Base-by-base conservation (phyloP, 164 flowering plant species). In the Aristolochia contorta region DNA sequence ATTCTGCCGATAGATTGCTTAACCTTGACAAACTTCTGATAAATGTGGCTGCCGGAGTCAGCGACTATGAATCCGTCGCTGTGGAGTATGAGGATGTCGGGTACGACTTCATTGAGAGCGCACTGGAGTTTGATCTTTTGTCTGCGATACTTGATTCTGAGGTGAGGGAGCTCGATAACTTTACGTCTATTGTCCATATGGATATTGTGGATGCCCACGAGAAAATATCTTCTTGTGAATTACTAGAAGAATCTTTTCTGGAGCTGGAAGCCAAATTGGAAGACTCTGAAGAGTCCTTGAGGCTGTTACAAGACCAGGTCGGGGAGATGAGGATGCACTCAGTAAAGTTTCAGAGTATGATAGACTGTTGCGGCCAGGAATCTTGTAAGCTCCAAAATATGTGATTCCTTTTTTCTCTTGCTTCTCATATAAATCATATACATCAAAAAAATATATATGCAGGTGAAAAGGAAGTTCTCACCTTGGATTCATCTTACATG, bases 111-210 rank as follows among this genome's bases (percentile, higher is more conserved):
- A 61, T 60, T 61, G 80, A 74, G 62, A 80, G 73, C 68, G 86
- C 84, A 3, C n/a, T 87, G 63, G 87, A 83, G 66, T 83, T 82
- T 70, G 85, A 86, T 72, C 65, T 83, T 33, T 78, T 93, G 62
- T 78, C 80, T 46, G 89, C 81, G 25, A 58, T 87, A 61, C 63
- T 89, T 20, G 89, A 80, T 71, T 83, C 94, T 16, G 98, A 87
- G 77, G 80, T 79, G 46, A 71, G 54, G 41, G 89, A 83, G 64
- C 58, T 86, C 50, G 83, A 81, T 47, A 57, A 62, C 21, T 77
- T 79, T 66, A 41, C 84, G 73, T 68, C 51, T 56, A 57, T 64
- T 57, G 69, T 90, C 30, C 78, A 78, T 45, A 52, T 27, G n/a
- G 87, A 83, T 61, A 72, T 86, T 68, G 57, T 54, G 51, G 69